Evolutionary conservation across 768 basidiomycete genomes (phyloP).

Genomic region (Phanerodontia chrysosporium): DNA sequence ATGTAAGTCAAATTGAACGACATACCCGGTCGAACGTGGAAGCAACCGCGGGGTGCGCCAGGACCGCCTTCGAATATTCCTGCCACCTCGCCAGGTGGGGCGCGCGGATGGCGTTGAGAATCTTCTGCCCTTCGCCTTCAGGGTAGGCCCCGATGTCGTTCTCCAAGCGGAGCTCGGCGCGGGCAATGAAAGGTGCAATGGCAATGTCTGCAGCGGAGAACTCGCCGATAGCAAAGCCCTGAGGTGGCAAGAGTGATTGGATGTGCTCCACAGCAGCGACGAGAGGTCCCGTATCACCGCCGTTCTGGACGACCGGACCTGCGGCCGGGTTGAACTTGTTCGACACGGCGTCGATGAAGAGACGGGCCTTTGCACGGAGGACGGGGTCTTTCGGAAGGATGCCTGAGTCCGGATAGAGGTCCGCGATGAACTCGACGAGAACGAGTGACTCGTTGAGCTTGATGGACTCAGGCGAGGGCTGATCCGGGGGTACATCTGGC

Average conservation of each 20-base stretch:
- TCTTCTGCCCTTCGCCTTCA: constrained; percentile 42
- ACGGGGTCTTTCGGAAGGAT: constrained; percentile 56
- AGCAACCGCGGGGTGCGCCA: constrained; percentile 49
- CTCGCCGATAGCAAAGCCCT: constrained; percentile 40
- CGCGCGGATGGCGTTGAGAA: constrained; percentile 38
- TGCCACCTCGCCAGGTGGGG: constrained; percentile 47
- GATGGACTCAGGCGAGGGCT: constrained; percentile 54
- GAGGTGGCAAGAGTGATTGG: constrained; percentile 45
- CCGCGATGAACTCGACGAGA: constrained; percentile 64
- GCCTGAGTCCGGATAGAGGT: constrained; percentile 44
- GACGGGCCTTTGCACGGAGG: constrained; percentile 51
- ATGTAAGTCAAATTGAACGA: not conserved
- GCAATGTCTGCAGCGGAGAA: constrained; percentile 65
- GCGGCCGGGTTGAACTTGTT: constrained; percentile 41
- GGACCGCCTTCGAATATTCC: constrained; percentile 44
- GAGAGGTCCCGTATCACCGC: constrained; percentile 36
- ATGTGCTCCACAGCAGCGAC: constrained; percentile 40
- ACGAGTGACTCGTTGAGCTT: constrained; percentile 65
- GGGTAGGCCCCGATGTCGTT: constrained; percentile 52
- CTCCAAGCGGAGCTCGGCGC: constrained; percentile 39
- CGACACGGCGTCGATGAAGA: constrained; percentile 56
- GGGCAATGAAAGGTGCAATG: constrained; percentile 56
- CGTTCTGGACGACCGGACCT: constrained; percentile 31
- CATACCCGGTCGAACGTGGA: constrained; percentile 53
- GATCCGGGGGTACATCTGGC: constrained; percentile 39